These are phyloP conservation scores for Fusarium decemcellulare DNA, from an alignment of 2,329 filamentous ascomycete genomes.

Conservation along the genomic window DNA sequence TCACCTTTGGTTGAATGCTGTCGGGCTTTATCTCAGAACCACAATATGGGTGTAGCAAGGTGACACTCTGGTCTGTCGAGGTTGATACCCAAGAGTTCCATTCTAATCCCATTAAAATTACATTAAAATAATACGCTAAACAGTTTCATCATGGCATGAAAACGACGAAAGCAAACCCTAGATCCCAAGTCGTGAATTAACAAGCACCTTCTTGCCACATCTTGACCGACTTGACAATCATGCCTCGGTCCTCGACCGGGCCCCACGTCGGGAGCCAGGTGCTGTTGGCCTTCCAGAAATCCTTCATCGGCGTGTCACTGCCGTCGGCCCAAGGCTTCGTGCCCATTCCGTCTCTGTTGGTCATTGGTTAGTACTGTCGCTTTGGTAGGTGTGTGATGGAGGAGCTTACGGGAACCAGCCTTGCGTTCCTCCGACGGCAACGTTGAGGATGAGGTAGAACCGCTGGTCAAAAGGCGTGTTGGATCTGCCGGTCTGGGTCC, in stretches of 20 bases:
- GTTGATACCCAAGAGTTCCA: too few species aligned
- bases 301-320: constrained; percentile 52
- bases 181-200: constrained; percentile 1
- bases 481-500: constrained; percentile 52
- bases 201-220: constrained; percentile 59
- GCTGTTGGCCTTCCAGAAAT: constrained; percentile 57
- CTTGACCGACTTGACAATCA: constrained; percentile 60
- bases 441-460: constrained; percentile 65
- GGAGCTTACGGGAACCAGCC: constrained; percentile 59
- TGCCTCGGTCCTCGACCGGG: constrained; percentile 49
- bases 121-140: too few species aligned
- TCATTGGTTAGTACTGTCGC: not conserved
- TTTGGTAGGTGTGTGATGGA: not conserved
- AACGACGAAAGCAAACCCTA: too few species aligned
- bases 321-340: constrained; percentile 61
- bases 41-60: too few species aligned
- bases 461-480: constrained; percentile 65
- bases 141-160: too few species aligned
- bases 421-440: constrained; percentile 63
- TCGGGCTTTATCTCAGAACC: too few species aligned
- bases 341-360: constrained; percentile 54
- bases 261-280: constrained; percentile 59
- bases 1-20: too few species aligned
- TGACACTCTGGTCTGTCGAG: too few species aligned
- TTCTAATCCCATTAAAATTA: too few species aligned